Evolutionary conservation across 371 early-diverging fungal genomes (phyloP), one percentile per base, ranked within the genome.

Genomic region (Mortierella sp.): DNA sequence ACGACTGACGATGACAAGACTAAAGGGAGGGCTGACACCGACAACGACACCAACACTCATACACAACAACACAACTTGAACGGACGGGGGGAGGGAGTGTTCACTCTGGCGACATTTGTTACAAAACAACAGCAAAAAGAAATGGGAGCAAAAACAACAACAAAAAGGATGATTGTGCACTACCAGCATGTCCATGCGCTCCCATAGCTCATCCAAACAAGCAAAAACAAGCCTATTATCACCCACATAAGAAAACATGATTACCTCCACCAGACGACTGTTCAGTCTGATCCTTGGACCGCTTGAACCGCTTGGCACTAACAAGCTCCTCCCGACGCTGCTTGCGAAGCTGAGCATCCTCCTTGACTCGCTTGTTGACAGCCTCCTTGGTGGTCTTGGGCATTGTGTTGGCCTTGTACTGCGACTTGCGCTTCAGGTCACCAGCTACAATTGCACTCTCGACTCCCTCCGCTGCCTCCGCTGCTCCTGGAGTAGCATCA

Each of bases 281-380:
- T 45, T 79, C 84, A 24, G 74, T 45, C 44, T 70, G 24, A 19
- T 48, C 84, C 65, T 83, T 83, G 80, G 81, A 80, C 1, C 81
- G 80, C 63, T 84, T 84, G 72, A 81, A 84, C 38, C 84, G 65
- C 74, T 84, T 84, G 65, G 84, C 74, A 44, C 79, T 81, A 31
- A 84, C 79, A 6, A 84, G 50, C 26, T 78, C 84, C 4, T 84
- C 81, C 0, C 84, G 81, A 44, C 84, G 72, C 57, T 81, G 81
- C 63, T 85, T 85, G 24, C 85, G 73, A 34, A 85, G 48, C 71
- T 78, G 73, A 5, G 79, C 85, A 60, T 85, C 85, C 13, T 81
- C 77, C 72, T 60, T 79, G 68, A 85, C 77, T 45, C 85, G 74
- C 11, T 71, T 75, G 68, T 38, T 77, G 70, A 79, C 75, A 13